Percentiles rank a stretch among this genome's conserved stretches.
Evolutionary conservation across 192 early-diverging fungal species (phyloP).

Genomic region (Coemansia sp.): DNA sequence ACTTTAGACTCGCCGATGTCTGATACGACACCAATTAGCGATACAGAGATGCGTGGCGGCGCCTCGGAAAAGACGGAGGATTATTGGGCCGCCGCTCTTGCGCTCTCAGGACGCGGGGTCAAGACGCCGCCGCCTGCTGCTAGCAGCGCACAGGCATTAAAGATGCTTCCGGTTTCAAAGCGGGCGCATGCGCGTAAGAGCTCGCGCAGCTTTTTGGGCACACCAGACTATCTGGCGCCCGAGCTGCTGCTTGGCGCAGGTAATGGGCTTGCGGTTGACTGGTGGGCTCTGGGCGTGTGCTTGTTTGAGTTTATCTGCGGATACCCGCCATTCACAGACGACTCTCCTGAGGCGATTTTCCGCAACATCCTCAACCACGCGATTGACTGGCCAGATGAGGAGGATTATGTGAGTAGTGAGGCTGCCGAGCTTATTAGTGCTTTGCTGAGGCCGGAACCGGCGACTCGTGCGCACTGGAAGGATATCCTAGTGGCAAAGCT

Average conservation of each 20-base stretch:
- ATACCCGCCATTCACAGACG: constrained; percentile 88
- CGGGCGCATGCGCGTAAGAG: constrained; percentile 52
- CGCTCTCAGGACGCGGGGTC: constrained; percentile 18
- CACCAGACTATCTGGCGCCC: constrained; percentile 93
- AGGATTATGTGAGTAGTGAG: constrained; percentile 58
- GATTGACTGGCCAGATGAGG: constrained; percentile 59
- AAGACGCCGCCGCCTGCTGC: constrained; percentile 16
- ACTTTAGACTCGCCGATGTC: constrained; percentile 21
- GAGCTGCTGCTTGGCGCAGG: constrained; percentile 86
- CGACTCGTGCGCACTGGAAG: constrained; percentile 61
- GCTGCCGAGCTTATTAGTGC: constrained; percentile 72
- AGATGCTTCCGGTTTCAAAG: constrained; percentile 46
- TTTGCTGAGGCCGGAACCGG: constrained; percentile 73
- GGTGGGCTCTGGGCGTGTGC: constrained; percentile 94
- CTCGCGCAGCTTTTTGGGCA: constrained; percentile 64
- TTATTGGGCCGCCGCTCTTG: constrained; percentile 36
- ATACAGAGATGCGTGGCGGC: constrained; percentile 17
- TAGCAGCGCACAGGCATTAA: constrained; percentile 20
- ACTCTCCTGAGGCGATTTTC: constrained; percentile 82
- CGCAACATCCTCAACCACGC: constrained; percentile 78
- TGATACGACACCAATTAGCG: constrained; percentile 20
- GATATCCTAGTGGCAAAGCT: constrained; percentile 71
- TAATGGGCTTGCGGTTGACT: constrained; percentile 85
- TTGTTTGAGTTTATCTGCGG: constrained; percentile 88
- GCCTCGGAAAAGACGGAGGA: constrained; percentile 36